Percentiles rank a stretch among this genome's conserved stretches.
Evolutionary conservation across 495 filamentous ascomycete genomes (phyloP).

Genomic region (Amphirosellinia nigrospora): DNA sequence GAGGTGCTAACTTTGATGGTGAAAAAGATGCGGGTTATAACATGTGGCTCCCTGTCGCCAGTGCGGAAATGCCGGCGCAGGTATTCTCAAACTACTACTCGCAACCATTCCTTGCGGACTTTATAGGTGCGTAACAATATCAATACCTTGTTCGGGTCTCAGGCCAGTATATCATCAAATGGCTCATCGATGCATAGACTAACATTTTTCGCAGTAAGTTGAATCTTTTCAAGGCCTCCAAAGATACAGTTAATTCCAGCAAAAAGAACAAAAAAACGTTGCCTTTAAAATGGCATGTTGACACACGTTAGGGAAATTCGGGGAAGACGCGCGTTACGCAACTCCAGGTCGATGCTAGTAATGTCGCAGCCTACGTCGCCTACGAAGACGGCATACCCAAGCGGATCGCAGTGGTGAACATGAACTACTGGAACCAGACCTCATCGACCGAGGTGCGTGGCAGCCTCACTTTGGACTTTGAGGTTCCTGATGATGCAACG

Average conservation of each 20-base stretch:
- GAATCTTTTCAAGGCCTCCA: not conserved
- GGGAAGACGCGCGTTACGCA: slow-evolving; percentile 35
- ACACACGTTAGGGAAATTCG: slow-evolving; percentile 25
- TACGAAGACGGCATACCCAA: slow-evolving; percentile 33
- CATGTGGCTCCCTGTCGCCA: slow-evolving; percentile 39
- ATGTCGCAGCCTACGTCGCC: slow-evolving; percentile 35
- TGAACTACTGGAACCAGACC: slow-evolving; percentile 43
- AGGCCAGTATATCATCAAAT: not conserved
- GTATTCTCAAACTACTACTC: slow-evolving; percentile 42
- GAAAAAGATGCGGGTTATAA: slow-evolving; percentile 35
- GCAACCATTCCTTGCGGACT: slow-evolving; percentile 41
- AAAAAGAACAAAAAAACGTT: not conserved
- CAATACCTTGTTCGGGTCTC: not conserved
- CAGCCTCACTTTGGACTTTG: slow-evolving; percentile 27
- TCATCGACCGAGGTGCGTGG: slow-evolving; percentile 30
- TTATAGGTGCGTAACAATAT: slow-evolving; percentile 28
- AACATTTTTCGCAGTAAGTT: slow-evolving; percentile 18
- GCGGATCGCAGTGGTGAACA: slow-evolving; percentile 35
- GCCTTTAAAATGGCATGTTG: not conserved
- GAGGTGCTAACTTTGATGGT: not conserved
- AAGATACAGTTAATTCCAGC: not conserved
- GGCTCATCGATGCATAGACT: not conserved
- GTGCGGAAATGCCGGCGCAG: slow-evolving; percentile 32
- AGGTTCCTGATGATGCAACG: slow-evolving; percentile 22
- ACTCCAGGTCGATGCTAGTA: slow-evolving; percentile 26